Evolutionary conservation across 2,329 filamentous ascomycete genomes (phyloP).

Genomic region (Tympanopsis confertula): DNA sequence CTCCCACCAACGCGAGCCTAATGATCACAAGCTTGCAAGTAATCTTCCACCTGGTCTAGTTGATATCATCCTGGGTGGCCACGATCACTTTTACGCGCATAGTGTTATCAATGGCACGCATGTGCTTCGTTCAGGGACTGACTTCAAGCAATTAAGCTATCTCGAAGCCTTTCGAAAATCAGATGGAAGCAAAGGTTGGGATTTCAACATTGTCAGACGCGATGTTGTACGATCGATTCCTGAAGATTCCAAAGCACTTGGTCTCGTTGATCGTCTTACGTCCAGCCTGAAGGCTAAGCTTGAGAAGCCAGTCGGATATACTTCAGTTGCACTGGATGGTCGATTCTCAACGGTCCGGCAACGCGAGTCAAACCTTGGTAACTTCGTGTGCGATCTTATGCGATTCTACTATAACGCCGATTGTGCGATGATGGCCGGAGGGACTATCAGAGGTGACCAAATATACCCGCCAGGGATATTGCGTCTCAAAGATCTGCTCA

Average conservation of each 20-base stretch:
- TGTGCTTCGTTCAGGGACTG: conserved; percentile 74
- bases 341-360: conserved; percentile 73
- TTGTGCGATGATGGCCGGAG: conserved; percentile 72
- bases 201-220: conserved; percentile 65
- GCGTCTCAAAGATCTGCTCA: conserved; percentile 69
- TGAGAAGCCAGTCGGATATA: conserved; percentile 75
- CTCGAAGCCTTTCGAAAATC: conserved; percentile 59
- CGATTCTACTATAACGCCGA: conserved; percentile 70
- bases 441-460: conserved; percentile 79
- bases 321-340: conserved; percentile 69
- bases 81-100: conserved; percentile 83
- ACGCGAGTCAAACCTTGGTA: conserved; percentile 73
- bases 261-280: conserved; percentile 58
- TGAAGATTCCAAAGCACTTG: conserved; percentile 46
- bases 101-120: conserved; percentile 68
- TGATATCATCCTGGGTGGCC: conserved; percentile 77
- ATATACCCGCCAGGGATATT: conserved; percentile 75
- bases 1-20: conserved; percentile 78
- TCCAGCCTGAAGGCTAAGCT: conserved; percentile 64
- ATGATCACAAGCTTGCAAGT: conserved; percentile 74
- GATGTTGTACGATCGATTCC: conserved; percentile 62
- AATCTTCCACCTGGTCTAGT: conserved; percentile 57
- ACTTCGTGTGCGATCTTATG: conserved; percentile 90
- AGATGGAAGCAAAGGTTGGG: conserved; percentile 43
- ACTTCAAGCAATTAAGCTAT: conserved; percentile 88